These are phyloP conservation scores for Hypoxylon cercidicola DNA, from an alignment of 495 filamentous ascomycete species.

Conservation along the genomic window DNA sequence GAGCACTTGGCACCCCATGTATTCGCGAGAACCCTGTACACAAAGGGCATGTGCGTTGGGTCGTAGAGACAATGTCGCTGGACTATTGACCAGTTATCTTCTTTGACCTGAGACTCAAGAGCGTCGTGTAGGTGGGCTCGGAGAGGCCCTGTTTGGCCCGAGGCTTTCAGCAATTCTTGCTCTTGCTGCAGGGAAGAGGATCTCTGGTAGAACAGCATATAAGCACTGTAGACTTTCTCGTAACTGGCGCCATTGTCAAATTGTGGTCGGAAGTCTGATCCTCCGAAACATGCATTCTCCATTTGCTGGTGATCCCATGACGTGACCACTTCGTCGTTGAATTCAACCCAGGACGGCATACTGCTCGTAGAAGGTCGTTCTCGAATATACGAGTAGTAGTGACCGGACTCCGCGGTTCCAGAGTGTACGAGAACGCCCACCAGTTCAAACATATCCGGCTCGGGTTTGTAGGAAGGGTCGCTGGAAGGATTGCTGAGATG, in stretches of 20 bases:
- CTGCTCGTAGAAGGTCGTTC: constrained; percentile 71
- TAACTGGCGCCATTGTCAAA: constrained; percentile 58
- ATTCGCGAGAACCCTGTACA: constrained; percentile 65
- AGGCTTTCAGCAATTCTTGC: constrained; percentile 50
- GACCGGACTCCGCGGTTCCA: constrained; percentile 92
- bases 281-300: constrained; percentile 82
- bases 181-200: constrained; percentile 69
- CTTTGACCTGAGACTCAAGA: constrained; percentile 69
- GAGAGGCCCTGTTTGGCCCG: constrained; percentile 57
- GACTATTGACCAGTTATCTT: constrained; percentile 77
- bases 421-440: constrained; percentile 93
- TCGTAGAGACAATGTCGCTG: constrained; percentile 86
- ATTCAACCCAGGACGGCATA: constrained; percentile 80
- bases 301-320: constrained; percentile 79
- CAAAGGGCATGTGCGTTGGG: constrained; percentile 73
- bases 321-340: constrained; percentile 87
- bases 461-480: constrained; percentile 61
- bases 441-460: constrained; percentile 84
- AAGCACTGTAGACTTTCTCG: constrained; percentile 85
- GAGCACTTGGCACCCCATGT: constrained; percentile 59
- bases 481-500: constrained; percentile 79
- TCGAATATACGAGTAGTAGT: constrained; percentile 96
- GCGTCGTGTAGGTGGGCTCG: constrained; percentile 65
- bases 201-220: constrained; percentile 98
- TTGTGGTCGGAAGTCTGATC: constrained; percentile 63